A percentile compares a stretch with the other conserved stretches of the same genome.
Evolutionary conservation across 495 filamentous ascomycete species (phyloP).

Genomic region (Penicillium cataractarum): DNA sequence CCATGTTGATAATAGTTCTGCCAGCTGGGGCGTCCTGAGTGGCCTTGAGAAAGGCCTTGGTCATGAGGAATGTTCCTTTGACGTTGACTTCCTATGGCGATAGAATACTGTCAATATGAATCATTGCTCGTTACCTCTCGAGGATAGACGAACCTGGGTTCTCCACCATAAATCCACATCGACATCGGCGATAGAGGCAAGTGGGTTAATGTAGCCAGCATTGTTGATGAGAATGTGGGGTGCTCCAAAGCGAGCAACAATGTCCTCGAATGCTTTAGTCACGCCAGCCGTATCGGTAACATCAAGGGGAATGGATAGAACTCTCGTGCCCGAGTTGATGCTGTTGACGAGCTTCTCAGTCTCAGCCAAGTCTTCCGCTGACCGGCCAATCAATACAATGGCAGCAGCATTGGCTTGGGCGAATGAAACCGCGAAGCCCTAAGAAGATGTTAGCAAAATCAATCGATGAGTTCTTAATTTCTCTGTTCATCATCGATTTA

Average conservation of each 20-base stretch:
- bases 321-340: slow-evolving; percentile 28
- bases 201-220: slow-evolving; percentile 32
- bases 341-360: slow-evolving; percentile 25
- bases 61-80: slow-evolving; percentile 45
- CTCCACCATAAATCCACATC: slow-evolving; percentile 41
- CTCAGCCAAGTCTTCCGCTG: slow-evolving; percentile 15
- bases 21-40: slow-evolving; percentile 18
- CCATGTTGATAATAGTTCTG: slow-evolving; percentile 47
- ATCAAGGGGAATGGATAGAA: slow-evolving; percentile 32
- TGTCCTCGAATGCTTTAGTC: slow-evolving; percentile 35
- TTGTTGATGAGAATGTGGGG: slow-evolving; percentile 52
- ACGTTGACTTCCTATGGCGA: slow-evolving; percentile 43
- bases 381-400: slow-evolving; percentile 35
- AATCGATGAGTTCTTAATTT: background rate
- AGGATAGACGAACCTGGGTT: slow-evolving; percentile 19
- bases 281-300: slow-evolving; percentile 37
- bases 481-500: background rate
- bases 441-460: background rate
- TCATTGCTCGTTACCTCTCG: background rate
- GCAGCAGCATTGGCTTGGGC: slow-evolving; percentile 20
- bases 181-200: slow-evolving; percentile 21
- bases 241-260: slow-evolving; percentile 39
- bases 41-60: slow-evolving; percentile 40
- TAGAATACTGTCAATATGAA: background rate
- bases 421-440: slow-evolving; percentile 20